A percentile compares a stretch with the other conserved stretches of the same genome.
Conservation (phyloP, 2,329 filamentous ascomycete species). For the Claviceps arundinis region DNA sequence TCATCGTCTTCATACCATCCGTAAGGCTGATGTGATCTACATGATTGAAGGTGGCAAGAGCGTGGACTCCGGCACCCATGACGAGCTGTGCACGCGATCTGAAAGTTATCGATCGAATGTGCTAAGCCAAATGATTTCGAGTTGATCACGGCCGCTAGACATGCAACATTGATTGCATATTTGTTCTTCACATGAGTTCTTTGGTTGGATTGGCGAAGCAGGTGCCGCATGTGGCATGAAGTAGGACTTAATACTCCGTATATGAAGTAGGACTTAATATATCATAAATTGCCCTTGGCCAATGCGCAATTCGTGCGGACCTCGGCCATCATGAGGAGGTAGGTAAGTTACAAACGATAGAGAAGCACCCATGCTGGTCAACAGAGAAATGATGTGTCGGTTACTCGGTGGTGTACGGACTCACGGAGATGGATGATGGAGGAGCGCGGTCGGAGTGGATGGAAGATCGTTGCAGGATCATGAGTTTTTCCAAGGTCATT, state of each 20-base stretch:
- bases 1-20: slow-evolving; percentile 30
- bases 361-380: too few species aligned
- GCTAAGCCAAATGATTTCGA: not conserved
- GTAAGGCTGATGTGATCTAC: slow-evolving; percentile 29
- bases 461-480: not conserved
- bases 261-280: not conserved
- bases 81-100: not conserved
- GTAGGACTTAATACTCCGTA: not conserved
- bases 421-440: not conserved
- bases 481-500: not conserved
- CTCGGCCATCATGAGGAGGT: not conserved
- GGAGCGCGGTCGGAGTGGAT: not conserved
- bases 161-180: not conserved
- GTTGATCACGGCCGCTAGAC: not conserved
- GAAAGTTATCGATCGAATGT: slow-evolving; percentile 1
- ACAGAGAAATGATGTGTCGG: too few species aligned
- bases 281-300: not conserved
- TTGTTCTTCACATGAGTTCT: not conserved
- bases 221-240: not conserved
- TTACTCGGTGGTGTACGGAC: too few species aligned
- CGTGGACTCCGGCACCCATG: slow-evolving; percentile 15
- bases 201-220: not conserved
- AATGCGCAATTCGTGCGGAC: not conserved
- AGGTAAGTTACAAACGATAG: too few species aligned
- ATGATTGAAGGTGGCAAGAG: slow-evolving; percentile 26